Base-by-base conservation (phyloP, 2,329 filamentous ascomycete genomes). In the Herpotrichia juniperi region DNA sequence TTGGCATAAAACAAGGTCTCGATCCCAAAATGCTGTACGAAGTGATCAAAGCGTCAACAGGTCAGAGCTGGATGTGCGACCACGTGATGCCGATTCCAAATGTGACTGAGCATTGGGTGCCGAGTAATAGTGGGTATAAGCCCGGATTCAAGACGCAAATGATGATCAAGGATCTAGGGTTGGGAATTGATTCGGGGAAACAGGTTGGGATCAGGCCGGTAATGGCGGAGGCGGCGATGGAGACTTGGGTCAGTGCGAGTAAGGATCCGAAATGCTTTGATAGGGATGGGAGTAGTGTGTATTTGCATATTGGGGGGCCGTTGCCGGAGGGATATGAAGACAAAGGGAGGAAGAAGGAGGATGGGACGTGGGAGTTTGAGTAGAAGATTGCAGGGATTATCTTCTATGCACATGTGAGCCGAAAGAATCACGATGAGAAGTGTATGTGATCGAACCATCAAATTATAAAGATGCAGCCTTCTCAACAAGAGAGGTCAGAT, bases 141-240 rank as follows among this genome's bases (percentile, higher is more conserved):
- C 66, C 67, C 1, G 68, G 68, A 1, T 70, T 70, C 46, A 69
- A 68, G 52, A 68, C 67, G 42, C 66, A 69, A 53, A 72, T 72
- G 67, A 68, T 72, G 67, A 48, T 69, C 1, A 72, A 72, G 43
- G 68, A 72, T 51, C 19, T 72, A 30, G 64, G 64, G 1, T 44
- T 72, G 28, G 67, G 65, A 1, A 63, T 71, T 25, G 62, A 69
- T 39, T 53, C 56, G 12, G 67, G 58, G 31, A 64, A 58, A 25
- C 57, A 66, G 50, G 61, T 69, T 7, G 62, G 66, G 1, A 54
- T 68, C 1, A 53, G 42, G 34, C 64, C 66, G 9, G 44, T 42
- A 19, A 72, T 70, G 62, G 68, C 64, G 11, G 58, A 68, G 34
- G 64, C 59, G 7, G 67, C 68, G 14, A 53, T 71, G 58, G 43